Evolutionary conservation across 2,329 filamentous ascomycete genomes (phyloP).

Genomic region (Arachnopeziza araneosa): DNA sequence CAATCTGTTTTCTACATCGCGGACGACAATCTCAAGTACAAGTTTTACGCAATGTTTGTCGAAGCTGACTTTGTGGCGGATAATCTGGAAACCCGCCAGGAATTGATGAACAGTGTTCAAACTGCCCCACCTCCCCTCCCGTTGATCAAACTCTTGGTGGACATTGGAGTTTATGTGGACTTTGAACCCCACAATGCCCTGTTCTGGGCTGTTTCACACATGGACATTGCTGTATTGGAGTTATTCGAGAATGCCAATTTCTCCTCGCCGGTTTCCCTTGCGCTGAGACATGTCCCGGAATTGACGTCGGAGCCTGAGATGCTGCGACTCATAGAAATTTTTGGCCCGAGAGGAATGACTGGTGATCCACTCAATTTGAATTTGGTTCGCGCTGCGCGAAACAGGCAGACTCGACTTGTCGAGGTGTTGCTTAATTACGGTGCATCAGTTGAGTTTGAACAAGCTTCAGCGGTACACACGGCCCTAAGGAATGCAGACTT

Average conservation of each 20-base stretch:
- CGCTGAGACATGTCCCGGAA: neutral
- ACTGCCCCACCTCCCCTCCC: neutral
- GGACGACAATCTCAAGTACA: neutral
- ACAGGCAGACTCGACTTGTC: neutral
- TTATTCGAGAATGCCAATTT: conserved; percentile 3
- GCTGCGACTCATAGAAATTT: conserved; percentile 3
- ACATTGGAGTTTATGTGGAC: conserved; percentile 2
- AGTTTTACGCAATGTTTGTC: conserved; percentile 2
- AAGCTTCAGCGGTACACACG: conserved; percentile 5
- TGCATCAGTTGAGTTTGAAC: conserved; percentile 5
- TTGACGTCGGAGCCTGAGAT: conserved; percentile 6
- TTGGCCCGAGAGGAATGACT: neutral
- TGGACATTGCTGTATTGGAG: conserved; percentile 4
- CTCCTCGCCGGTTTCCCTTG: conserved; percentile 1
- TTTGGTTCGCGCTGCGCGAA: conserved; percentile 5
- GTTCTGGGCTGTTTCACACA: conserved; percentile 3
- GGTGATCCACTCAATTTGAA: conserved; percentile 1
- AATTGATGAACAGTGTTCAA: conserved; percentile 2
- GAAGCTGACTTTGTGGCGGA: conserved; percentile 1
- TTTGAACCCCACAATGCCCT: conserved; percentile 5
- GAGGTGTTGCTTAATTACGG: neutral
- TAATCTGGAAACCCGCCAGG: conserved; percentile 2
- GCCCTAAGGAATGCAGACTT: conserved; percentile 2
- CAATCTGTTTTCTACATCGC: neutral
- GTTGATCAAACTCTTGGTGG: conserved; percentile 4